Evolutionary conservation across 2,329 filamentous ascomycete genomes (phyloP), one percentile per base, ranked within the genome.

Genomic region (Zasmidium cellare): DNA sequence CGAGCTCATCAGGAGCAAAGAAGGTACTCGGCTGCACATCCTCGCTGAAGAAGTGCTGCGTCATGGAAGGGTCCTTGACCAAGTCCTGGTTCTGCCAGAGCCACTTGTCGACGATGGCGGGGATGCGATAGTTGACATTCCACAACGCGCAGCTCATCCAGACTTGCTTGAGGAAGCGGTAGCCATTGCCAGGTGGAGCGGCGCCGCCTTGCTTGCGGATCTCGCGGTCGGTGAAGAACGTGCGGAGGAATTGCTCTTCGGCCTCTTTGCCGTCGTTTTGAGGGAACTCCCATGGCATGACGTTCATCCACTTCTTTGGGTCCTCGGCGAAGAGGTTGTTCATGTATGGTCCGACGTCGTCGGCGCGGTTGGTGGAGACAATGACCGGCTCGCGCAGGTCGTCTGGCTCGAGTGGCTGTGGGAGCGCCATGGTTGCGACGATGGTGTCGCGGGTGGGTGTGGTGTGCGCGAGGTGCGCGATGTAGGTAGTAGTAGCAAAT

Each of bases 111-210:
- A 61, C 64, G 18, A 70, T 60, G 11, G 38, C 48, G n/a, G 66
- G 66, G 20, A 71, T 53, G 28, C 68, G 65, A 11, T 45, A 45
- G 19, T 69, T 48, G 22, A 64, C 53, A 50, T 74, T 74, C 57
- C 62, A 72, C n/a, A 66, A 23, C 1, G 72, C 71, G 55, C 68
- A 65, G 23, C 52, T 63, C 54, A 67, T 67, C 61, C 69, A 72
- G 16, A 67, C 71, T 48, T 72, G 68, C 62, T 72, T 73, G 51
- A 74, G 64, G 50, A 74, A 74, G n/a, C 62, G 55, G 57, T 63
- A 71, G 49, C 64, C 67, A 44, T 60, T 56, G 48, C 65, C 65
- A 14, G 20, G 44, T n/a, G 55, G 59, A 16, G 53, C 28, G 3
- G 59, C 63, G 31, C 63, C 63, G 44, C 71, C 68, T 56, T 71